These are phyloP conservation scores for Sphaerostilbella broomeana DNA, from an alignment of 2,329 filamentous ascomycete genomes.

Conservation along the genomic window DNA sequence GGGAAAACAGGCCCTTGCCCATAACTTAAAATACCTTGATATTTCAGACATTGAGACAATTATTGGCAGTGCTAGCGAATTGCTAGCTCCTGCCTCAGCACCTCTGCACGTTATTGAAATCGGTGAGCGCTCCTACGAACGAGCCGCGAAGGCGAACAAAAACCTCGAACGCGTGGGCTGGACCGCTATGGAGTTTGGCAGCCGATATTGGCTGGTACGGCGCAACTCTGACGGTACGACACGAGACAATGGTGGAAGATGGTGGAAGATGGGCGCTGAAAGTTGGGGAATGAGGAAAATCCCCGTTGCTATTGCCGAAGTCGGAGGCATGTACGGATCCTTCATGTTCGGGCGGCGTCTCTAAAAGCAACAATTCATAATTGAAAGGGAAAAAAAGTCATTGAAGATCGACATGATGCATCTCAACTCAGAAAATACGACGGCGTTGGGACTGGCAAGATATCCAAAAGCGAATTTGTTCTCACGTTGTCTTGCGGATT, in stretches of 20 bases:
- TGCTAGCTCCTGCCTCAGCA: conserved; percentile 54
- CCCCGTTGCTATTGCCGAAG: conserved; percentile 83
- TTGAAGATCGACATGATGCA: conserved; percentile 5
- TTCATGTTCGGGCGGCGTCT: conserved; percentile 58
- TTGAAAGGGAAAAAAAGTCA: no score
- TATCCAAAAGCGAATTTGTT: conserved; percentile 12
- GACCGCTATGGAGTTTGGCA: conserved; percentile 63
- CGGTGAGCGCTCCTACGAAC: conserved; percentile 58
- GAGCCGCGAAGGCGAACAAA: conserved; percentile 56
- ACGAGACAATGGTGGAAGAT: conserved; percentile 44
- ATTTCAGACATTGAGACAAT: conserved; percentile 58
- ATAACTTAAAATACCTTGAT: conserved; percentile 67
- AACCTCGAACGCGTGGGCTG: conserved; percentile 59
- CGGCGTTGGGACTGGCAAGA: conserved; percentile 14
- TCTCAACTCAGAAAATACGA: conserved; percentile 3
- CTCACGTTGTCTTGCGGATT: background rate
- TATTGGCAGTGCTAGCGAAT: conserved; percentile 49
- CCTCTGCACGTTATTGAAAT: conserved; percentile 74
- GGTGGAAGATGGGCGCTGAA: conserved; percentile 79
- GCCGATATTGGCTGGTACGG: conserved; percentile 61
- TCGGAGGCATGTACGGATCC: conserved; percentile 86
- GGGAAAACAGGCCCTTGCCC: conserved; percentile 39
- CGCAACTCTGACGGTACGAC: conserved; percentile 31
- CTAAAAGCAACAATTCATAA: no score
- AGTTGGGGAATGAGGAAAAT: conserved; percentile 87